A percentile compares a stretch with the other conserved stretches of the same genome.
Conservation (phyloP, 345 rosid species). For the Linum trigynum region DNA sequence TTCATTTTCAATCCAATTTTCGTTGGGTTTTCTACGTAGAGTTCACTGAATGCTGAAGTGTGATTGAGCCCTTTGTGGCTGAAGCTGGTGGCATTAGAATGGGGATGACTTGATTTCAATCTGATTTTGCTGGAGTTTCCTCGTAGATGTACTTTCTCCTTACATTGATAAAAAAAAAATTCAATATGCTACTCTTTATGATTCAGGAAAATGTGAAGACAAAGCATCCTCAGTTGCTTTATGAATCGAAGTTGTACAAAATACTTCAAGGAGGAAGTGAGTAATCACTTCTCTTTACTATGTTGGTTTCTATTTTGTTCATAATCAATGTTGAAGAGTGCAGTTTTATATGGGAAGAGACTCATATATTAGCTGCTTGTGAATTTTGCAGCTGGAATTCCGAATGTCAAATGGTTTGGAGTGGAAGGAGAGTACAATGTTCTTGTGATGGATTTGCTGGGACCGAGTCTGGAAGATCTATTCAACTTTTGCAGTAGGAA, state of each 20-base stretch:
- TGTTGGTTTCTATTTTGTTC: not conserved
- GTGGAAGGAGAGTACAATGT: slow-evolving; percentile 80
- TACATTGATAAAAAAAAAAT: too few species aligned
- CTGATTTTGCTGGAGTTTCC: too few species aligned
- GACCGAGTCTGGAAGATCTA: slow-evolving; percentile 91
- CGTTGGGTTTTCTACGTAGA: too few species aligned
- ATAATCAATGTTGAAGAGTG: not conserved
- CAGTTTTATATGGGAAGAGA: not conserved
- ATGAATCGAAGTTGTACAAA: slow-evolving; percentile 4
- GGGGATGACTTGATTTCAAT: too few species aligned
- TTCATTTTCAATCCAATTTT: too few species aligned
- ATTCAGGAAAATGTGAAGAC: slow-evolving; percentile 79
- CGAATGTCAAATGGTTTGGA: slow-evolving; percentile 75
- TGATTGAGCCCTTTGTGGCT: not conserved
- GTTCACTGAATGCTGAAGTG: not conserved
- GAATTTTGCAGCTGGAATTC: slow-evolving; percentile 59
- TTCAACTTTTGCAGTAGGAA: slow-evolving; percentile 83
- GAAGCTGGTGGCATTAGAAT: too few species aligned
- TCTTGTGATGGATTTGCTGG: slow-evolving; percentile 79
- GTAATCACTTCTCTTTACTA: not conserved
- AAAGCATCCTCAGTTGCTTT: slow-evolving; percentile 9
- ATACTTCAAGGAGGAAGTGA: slow-evolving; percentile 5
- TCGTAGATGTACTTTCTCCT: too few species aligned
- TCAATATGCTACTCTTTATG: not conserved
- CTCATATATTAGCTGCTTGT: not conserved